Conservation (phyloP, 2,329 filamentous ascomycete species). For the Aspergillus persii region DNA sequence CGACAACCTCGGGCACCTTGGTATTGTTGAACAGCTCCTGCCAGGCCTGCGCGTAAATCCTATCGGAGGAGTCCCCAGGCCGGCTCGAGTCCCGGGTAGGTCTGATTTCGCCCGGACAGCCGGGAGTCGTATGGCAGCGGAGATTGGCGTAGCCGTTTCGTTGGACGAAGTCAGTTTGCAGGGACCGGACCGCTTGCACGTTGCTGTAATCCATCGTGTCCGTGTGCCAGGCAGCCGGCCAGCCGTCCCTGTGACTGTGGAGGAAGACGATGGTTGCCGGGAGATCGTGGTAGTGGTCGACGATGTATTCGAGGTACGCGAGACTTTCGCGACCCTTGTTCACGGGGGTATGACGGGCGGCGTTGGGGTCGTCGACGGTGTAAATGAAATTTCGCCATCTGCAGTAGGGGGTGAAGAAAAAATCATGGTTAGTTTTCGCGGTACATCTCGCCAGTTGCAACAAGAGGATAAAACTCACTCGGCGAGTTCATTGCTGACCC, state of each 20-base stretch:
- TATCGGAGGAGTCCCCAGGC: constrained; percentile 24
- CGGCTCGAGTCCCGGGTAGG: constrained; percentile 26
- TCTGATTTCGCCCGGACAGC: constrained; percentile 35
- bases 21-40: constrained; percentile 42
- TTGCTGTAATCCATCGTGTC: constrained; percentile 56
- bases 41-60: constrained; percentile 32
- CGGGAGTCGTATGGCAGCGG: constrained; percentile 46
- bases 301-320: constrained; percentile 47
- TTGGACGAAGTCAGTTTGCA: constrained; percentile 51
- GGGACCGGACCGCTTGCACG: constrained; percentile 49
- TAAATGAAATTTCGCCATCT: constrained; percentile 49
- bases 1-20: constrained; percentile 51
- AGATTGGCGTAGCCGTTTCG: constrained; percentile 58
- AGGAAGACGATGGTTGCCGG: constrained; percentile 55
- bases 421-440: neutral
- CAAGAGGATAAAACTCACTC: constrained; percentile 34
- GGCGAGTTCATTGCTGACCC: constrained; percentile 44
- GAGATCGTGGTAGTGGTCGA: constrained; percentile 47
- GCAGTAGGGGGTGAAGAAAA: neutral
- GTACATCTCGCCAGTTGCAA: neutral
- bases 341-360: constrained; percentile 30
- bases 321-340: constrained; percentile 48
- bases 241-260: constrained; percentile 53
- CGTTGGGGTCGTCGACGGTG: constrained; percentile 38
- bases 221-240: constrained; percentile 54